phyloP scores from a whole-genome alignment of 1,139 yeast genomes.

The Blastobotrys proliferans region DNA sequence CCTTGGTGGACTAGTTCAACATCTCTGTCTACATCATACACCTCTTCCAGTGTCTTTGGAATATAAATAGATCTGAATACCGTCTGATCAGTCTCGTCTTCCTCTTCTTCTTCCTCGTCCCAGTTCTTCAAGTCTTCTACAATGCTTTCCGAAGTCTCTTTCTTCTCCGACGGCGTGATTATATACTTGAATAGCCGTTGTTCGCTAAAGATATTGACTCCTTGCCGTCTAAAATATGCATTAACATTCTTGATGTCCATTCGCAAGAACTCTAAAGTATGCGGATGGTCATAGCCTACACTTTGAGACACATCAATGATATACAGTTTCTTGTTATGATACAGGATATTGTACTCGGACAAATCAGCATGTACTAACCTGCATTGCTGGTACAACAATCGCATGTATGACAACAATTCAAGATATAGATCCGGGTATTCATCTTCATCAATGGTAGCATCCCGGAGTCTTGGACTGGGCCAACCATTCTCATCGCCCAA shows the following conservation, averaged over 20 bases:
- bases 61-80: slow-evolving; percentile 84
- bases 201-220: slow-evolving; percentile 76
- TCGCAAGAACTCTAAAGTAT: slow-evolving; percentile 87
- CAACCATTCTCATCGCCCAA: slow-evolving; percentile 64
- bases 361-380: slow-evolving; percentile 94
- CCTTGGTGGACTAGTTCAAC: slow-evolving; percentile 79
- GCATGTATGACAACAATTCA: slow-evolving; percentile 77
- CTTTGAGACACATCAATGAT: slow-evolving; percentile 97
- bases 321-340: slow-evolving; percentile 70
- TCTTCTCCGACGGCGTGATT: slow-evolving; percentile 30
- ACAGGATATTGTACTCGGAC: slow-evolving; percentile 88
- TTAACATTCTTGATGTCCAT: slow-evolving; percentile 97
- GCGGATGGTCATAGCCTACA: slow-evolving; percentile 97
- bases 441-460: slow-evolving; percentile 51
- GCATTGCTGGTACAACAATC: slow-evolving; percentile 83
- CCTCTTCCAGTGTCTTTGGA: slow-evolving; percentile 55
- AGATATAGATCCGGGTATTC: slow-evolving; percentile 66
- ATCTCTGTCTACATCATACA: slow-evolving; percentile 66
- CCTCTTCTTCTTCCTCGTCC: slow-evolving; percentile 39
- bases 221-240: slow-evolving; percentile 73
- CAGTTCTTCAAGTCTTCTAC: slow-evolving; percentile 29
- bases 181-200: slow-evolving; percentile 75
- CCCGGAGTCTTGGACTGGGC: slow-evolving; percentile 85
- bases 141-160: slow-evolving; percentile 30
- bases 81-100: slow-evolving; percentile 70